A percentile compares a stretch with the other conserved stretches of the same genome.
Conservation (phyloP, 768 basidiomycete species). For the Suillus weaverae region DNA sequence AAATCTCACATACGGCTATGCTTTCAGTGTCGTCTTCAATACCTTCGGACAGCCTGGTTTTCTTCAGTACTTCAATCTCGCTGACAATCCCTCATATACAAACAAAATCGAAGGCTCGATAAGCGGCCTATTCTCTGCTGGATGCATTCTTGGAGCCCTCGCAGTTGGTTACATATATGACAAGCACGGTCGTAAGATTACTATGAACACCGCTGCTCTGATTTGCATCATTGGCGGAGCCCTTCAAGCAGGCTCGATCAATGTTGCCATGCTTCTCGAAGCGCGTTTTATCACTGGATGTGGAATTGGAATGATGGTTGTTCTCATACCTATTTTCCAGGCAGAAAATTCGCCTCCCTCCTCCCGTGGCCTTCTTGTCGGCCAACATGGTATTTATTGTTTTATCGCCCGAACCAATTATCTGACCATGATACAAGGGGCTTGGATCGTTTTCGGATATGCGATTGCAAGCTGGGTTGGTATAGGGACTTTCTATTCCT, state of each 20-base stretch:
- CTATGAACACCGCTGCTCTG: slow-evolving; percentile 5
- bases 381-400: neutral
- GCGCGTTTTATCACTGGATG: slow-evolving; percentile 8
- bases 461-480: slow-evolving; percentile 5
- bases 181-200: slow-evolving; percentile 1
- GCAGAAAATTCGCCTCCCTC: neutral
- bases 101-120: slow-evolving; percentile 3
- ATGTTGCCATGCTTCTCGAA: slow-evolving; percentile 4
- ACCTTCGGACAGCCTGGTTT: slow-evolving; percentile 2
- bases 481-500: neutral
- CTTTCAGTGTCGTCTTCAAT: slow-evolving; percentile 3
- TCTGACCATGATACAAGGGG: neutral
- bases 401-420: neutral
- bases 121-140: slow-evolving; percentile 5
- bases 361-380: neutral
- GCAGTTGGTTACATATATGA: slow-evolving; percentile 7
- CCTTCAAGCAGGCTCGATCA: slow-evolving; percentile 5
- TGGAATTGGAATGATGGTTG: slow-evolving; percentile 8
- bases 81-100: neutral
- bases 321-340: slow-evolving; percentile 6
- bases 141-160: slow-evolving; percentile 4
- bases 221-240: slow-evolving; percentile 4
- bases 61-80: neutral
- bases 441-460: slow-evolving; percentile 3
- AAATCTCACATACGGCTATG: slow-evolving; percentile 5